Evolutionary conservation across 495 filamentous ascomycete genomes (phyloP).

Genomic region (Tuber magnatum): DNA sequence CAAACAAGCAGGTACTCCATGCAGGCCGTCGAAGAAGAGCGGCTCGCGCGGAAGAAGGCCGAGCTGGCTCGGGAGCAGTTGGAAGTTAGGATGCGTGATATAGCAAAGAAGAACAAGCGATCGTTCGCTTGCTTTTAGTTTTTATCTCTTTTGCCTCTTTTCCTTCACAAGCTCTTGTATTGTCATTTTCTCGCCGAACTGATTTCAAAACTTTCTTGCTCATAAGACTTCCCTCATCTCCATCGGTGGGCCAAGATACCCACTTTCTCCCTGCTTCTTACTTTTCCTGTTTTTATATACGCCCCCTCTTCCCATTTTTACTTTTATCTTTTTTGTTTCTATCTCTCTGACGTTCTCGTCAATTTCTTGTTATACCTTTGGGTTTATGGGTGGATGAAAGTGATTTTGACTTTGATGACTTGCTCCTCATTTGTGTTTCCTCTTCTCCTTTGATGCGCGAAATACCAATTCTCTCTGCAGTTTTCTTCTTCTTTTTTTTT

Average conservation of each 20-base stretch:
- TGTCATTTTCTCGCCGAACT: constrained; percentile 19
- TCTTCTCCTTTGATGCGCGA: background rate
- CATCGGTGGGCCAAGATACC: background rate
- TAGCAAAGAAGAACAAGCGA: constrained; percentile 89
- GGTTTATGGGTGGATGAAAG: constrained; percentile 34
- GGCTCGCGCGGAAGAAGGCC: constrained; percentile 74
- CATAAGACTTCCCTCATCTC: constrained; percentile 1
- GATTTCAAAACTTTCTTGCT: constrained; percentile 15
- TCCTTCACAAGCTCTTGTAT: background rate
- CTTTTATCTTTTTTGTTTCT: background rate
- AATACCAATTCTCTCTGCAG: background rate
- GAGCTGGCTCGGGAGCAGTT: constrained; percentile 80
- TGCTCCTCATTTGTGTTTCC: background rate
- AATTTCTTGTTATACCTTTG: constrained; percentile 31
- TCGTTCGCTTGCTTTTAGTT: constrained; percentile 90
- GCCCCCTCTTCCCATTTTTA: constrained; percentile 15
- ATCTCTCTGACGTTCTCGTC: constrained; percentile 26
- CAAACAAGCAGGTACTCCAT: constrained; percentile 70
- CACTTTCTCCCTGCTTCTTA: constrained; percentile 20
- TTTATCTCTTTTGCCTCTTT: constrained; percentile 4
- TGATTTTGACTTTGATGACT: constrained; percentile 29
- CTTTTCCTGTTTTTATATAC: constrained; percentile 31
- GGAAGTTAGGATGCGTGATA: constrained; percentile 88
- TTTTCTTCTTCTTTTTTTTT: background rate
- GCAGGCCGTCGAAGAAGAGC: constrained; percentile 90